Percentiles rank a stretch among this genome's conserved stretches.
phyloP scores from a whole-genome alignment of 768 basidiomycete species.

The Tubosaeta sp. region DNA sequence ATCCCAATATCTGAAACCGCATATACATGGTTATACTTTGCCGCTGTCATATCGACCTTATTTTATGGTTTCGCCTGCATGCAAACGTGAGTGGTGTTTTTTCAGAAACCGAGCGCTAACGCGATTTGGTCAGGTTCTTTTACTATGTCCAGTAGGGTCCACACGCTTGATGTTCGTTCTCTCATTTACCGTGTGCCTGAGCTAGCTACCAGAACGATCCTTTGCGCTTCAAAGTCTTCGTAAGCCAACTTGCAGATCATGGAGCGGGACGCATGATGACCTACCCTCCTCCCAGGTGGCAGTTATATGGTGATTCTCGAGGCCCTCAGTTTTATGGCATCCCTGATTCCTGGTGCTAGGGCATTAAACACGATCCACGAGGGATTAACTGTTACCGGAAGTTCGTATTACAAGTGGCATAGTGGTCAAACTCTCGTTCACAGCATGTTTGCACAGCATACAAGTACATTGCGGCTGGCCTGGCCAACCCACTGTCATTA shows the following conservation, averaged over 20 bases:
- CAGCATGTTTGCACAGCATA: not conserved
- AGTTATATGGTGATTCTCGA: not conserved
- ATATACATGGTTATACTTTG: not conserved
- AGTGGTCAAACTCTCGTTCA: not conserved
- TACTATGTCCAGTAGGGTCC: not conserved
- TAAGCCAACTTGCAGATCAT: not conserved
- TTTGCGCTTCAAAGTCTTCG: not conserved
- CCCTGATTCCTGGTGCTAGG: not conserved
- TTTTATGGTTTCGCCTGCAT: slow-evolving; percentile 1
- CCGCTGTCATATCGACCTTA: not conserved
- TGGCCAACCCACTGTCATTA: not conserved
- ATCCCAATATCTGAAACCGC: not conserved
- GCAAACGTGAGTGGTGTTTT: not conserved
- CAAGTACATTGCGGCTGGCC: not conserved
- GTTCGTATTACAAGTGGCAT: not conserved
- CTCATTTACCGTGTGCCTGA: not conserved
- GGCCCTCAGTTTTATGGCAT: not conserved
- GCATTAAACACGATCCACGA: not conserved
- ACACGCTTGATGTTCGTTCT: not conserved
- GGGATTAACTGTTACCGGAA: not conserved
- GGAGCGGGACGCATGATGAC: not conserved
- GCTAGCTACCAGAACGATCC: not conserved
- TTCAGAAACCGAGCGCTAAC: not conserved
- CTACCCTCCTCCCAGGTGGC: not conserved
- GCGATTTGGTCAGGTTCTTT: not conserved